Evolutionary conservation across 192 early-diverging fungal genomes (phyloP), one percentile per base, ranked within the genome.

Genomic region (Geranomyces variabilis): DNA sequence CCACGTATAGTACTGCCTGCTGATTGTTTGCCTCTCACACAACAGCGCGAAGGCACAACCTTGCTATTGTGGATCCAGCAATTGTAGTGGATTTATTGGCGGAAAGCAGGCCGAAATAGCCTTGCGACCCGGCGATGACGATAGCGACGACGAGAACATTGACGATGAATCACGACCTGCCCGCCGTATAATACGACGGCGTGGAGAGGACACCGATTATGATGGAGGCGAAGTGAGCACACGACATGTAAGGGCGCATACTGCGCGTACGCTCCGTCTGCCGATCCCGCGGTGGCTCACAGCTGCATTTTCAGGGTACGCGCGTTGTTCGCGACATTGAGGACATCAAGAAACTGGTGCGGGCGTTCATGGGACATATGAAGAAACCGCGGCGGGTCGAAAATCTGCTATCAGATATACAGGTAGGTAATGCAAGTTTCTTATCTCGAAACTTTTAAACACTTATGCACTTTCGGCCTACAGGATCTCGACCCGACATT

Each of bases 31-130:
- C 13, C 12, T 66, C 24, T 17, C 48, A 64, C 33, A 33, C 33
- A 33, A 6, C 77, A 91, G 93, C 60, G 87, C 90, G 14, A 86
- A 90, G 30, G 94, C 97, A 7, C 97, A 99, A 76, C 83, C 82
- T 15, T 99, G 97, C 75, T 95, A 88, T 70, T 99, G 97, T 73
- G 94, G 93, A 0, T 90, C 94, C 69, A 58, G 87, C 8, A 88
- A 87, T 48, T 99, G 97, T 75, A 90, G 87, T 62, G 96, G 96
- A 5, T 87, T 90, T 34, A 97, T 99, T 74, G 97, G 97, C 21
- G 94, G 93, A 57, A 90, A 91, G 76, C 86, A 88, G 63, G 81
- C 89, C 55, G 73, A 48, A 55, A 28, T 44, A 48, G 15, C 46
- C 34, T 63, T 64, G 19, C 45, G 58, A n/a, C 63, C 60, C 8